Evolutionary conservation across 345 rosid species (phyloP), one percentile per base, ranked within the genome.

Genomic region (Eucalyptus cloeziana): DNA sequence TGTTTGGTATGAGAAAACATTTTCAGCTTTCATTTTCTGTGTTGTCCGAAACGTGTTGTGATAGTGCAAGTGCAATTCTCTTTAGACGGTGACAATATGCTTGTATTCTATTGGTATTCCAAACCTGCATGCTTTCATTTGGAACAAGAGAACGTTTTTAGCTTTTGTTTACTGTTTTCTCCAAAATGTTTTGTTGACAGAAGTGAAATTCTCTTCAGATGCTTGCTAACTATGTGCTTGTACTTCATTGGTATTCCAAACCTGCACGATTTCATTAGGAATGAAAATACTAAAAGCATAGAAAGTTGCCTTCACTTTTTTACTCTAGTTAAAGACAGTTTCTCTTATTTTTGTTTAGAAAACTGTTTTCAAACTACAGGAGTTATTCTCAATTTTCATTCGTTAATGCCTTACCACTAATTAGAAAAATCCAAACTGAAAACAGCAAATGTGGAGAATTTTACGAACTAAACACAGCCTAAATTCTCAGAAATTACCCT

Each of bases 401-500:
- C 83, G 10, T 27, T 24, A 1, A 19, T 21, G 45, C 83, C 83
- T 76, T 37, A 19, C 83, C 24, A 25, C 43, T 67, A 76, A 80
- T 27, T 76, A 76, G 58, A 37, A 40, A 33, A 76, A 76, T 6
- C 8, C 83, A 76, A 71, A 76, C 27, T 19, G 22, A 21, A 83
- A 49, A 47, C 67, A 87, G 37, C 6, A 33, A 30, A n/a, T 40
- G 62, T 15, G 19, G 85, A 87, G 11, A 49, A 40, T 40, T 58
- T 64, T 45, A 14, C 4, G 2, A 87, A 60, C n/a, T 10, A 56
- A 40, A 37, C 40, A 87, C 49, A n/a, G 83, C 47, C 83, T 10
- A 76, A 40, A 76, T 76, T 76, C 47, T 76, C 27, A 89, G 86
- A 81, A 9, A 88, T 94, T 92, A 97, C 99, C 99, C 95, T 94